A percentile compares a stretch with the other conserved stretches of the same genome.
Conservation (phyloP, 1,284 basidiomycete genomes). For the Fomitiporia mediterranea region DNA sequence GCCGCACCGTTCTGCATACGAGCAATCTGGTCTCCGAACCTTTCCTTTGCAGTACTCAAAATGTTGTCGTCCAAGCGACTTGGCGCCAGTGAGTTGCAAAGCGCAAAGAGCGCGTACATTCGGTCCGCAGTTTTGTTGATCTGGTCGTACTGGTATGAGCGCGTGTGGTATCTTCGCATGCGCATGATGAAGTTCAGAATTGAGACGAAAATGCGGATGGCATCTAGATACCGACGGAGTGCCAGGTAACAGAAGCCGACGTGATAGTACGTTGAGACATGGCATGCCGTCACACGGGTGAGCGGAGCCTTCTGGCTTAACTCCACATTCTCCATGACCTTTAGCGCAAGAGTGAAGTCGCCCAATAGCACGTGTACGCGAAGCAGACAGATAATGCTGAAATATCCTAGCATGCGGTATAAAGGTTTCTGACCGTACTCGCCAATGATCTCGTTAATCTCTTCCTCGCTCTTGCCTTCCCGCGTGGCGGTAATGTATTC, state of each 20-base stretch:
- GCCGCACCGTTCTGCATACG: conserved; percentile 77
- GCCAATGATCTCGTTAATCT: conserved; percentile 85
- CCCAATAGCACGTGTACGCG: conserved; percentile 95
- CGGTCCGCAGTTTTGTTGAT: conserved; percentile 97
- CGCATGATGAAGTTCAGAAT: conserved; percentile 92
- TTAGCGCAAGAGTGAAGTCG: conserved; percentile 93
- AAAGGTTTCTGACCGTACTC: conserved; percentile 89
- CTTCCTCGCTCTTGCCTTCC: conserved; percentile 75
- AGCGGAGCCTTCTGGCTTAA: conserved; percentile 84
- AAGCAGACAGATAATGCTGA: conserved; percentile 91
- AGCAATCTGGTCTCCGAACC: conserved; percentile 86
- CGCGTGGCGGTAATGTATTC: conserved; percentile 86
- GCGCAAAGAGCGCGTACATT: conserved; percentile 95
- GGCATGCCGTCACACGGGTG: conserved; percentile 89
- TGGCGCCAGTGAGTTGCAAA: conserved; percentile 90
- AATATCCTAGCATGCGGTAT: conserved; percentile 97
- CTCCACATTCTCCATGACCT: conserved; percentile 93
- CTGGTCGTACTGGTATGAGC: conserved; percentile 96
- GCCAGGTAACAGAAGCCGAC: conserved; percentile 97
- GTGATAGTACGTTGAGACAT: conserved; percentile 93
- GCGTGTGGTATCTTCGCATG: conserved; percentile 92
- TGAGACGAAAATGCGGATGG: conserved; percentile 88
- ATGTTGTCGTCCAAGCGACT: conserved; percentile 92
- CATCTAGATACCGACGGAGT: conserved; percentile 91
- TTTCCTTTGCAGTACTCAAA: conserved; percentile 88